Base-by-base conservation (phyloP, 2,329 filamentous ascomycete genomes). In the Hymenoscyphus albidus region DNA sequence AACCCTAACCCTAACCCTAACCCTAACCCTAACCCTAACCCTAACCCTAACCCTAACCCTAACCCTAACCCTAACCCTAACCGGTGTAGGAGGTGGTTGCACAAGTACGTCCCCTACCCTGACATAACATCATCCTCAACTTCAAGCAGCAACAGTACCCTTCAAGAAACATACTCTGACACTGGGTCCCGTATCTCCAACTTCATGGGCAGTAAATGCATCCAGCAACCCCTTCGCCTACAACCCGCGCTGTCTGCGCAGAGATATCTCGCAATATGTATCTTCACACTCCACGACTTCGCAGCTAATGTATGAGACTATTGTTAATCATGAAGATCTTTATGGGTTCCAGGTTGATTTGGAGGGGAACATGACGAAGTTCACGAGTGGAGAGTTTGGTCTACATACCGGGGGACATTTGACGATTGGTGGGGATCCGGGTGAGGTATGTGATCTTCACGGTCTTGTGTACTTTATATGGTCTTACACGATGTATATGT, bases 51-150 rank as follows among this genome's bases (percentile, higher is more conserved):
- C n/a, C n/a, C n/a, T n/a, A n/a, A n/a, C n/a, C n/a, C n/a, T n/a
- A n/a, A n/a, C n/a, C n/a, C n/a, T n/a, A n/a, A n/a, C n/a, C n/a
- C n/a, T n/a, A n/a, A n/a, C n/a, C n/a, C n/a, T n/a, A n/a, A n/a
- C 79, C 0, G 84, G 82, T 22, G 78, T 78, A 1, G 84, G 84
- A 13, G 83, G 84, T 51, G 84, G 83, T 1, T 86, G 82, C 69
- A 77, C 87, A 73, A 81, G 59, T 61, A 38, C 16, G 18, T 35
- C 9, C 18, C n/a, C 22, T 18, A 1, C 1, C 40, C 1, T 40
- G 2, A 42, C n/a, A 3, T 10, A 12, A 22, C 10, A 18, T 22
- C n/a, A 39, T 32, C 5, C n/a, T n/a, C 13, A 59, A 2, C n/a
- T 59, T 2, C 16, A 9, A 2, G 38, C n/a, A 59, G 58, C 27